phyloP scores from a whole-genome alignment of 1,284 basidiomycete species.

The Cutaneotrichosporon sp. region DNA sequence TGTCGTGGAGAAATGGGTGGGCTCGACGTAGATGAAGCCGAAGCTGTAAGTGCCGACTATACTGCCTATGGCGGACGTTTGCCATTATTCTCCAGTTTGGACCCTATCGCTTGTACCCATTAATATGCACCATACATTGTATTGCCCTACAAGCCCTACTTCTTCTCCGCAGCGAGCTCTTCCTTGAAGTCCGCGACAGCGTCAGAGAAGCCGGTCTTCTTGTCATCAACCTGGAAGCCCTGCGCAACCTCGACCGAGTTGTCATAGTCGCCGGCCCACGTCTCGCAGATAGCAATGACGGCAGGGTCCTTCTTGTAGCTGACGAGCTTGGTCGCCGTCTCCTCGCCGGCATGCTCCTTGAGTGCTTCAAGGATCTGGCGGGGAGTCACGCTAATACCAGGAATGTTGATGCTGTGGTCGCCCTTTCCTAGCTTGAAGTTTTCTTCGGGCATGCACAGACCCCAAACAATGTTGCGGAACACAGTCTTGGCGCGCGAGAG shows the following conservation, averaged over 20 bases:
- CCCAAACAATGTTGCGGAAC: constrained; percentile 47
- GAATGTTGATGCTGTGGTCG: constrained; percentile 45
- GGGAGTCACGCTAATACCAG: constrained; percentile 47
- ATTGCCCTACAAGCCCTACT: neutral
- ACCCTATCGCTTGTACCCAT: neutral
- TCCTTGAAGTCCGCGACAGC: constrained; percentile 48
- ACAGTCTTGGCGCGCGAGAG: constrained; percentile 54
- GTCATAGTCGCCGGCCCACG: constrained; percentile 48
- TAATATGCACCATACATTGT: too few relatives aligned
- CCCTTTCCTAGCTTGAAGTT: constrained; percentile 31
- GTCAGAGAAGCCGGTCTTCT: constrained; percentile 38
- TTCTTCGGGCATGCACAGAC: constrained; percentile 40
- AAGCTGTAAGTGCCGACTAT: too few relatives aligned
- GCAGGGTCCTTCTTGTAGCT: constrained; percentile 43
- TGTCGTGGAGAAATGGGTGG: constrained; percentile 45
- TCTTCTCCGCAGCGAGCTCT: constrained; percentile 19
- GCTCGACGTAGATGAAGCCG: constrained; percentile 12
- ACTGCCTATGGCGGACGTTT: too few relatives aligned
- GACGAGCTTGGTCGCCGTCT: constrained; percentile 38
- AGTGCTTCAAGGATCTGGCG: constrained; percentile 47
- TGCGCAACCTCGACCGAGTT: constrained; percentile 27
- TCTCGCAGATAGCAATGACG: constrained; percentile 45
- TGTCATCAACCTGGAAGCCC: constrained; percentile 46
- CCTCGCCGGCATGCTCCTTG: constrained; percentile 38
- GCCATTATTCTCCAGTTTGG: too few relatives aligned